phyloP scores from a whole-genome alignment of 176 grass and related monocot species.

The Paspalum notatum region DNA sequence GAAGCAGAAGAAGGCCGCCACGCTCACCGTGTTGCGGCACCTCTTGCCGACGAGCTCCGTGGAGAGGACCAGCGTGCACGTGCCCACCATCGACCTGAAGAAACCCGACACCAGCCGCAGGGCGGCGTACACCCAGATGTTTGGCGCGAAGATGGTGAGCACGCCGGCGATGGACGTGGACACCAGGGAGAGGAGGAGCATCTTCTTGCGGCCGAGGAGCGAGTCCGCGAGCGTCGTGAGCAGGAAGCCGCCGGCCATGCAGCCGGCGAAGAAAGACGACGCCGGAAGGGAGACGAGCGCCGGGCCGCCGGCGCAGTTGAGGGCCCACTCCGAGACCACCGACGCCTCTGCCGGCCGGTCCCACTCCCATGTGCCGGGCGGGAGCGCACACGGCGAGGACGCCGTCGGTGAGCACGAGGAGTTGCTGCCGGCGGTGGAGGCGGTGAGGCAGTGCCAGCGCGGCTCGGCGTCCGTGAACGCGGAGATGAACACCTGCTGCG shows the following conservation, averaged over 20 bases:
- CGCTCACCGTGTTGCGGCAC: constrained; percentile 64
- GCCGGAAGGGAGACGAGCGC: constrained; percentile 66
- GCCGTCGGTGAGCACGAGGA: constrained; percentile 33
- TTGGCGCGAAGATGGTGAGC: constrained; percentile 55
- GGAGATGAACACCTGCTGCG: constrained; percentile 82
- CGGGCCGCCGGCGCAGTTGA: constrained; percentile 56
- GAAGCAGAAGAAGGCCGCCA: constrained; percentile 46
- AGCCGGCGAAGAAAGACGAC: constrained; percentile 74
- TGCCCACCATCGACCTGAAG: constrained; percentile 55
- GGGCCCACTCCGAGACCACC: constrained; percentile 73
- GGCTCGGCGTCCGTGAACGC: constrained; percentile 80
- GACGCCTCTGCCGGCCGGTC: constrained; percentile 38
- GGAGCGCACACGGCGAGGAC: constrained; percentile 47
- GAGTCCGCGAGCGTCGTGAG: constrained; percentile 78
- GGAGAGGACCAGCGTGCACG: constrained; percentile 57
- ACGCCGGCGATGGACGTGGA: constrained; percentile 58
- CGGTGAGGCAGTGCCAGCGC: constrained; percentile 59
- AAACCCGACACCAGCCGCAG: constrained; percentile 61
- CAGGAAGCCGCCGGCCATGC: constrained; percentile 69
- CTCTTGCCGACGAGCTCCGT: constrained; percentile 69
- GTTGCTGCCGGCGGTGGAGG: constrained; percentile 14
- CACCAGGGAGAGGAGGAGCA: constrained; percentile 55
- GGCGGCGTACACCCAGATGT: constrained; percentile 73
- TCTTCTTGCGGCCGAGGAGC: constrained; percentile 68
- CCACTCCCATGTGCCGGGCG: constrained; percentile 59